Evolutionary conservation across 371 early-diverging fungal species (phyloP), one percentile per base, ranked within the genome.

Genomic region (Amoeboaphelidium occidentale): DNA sequence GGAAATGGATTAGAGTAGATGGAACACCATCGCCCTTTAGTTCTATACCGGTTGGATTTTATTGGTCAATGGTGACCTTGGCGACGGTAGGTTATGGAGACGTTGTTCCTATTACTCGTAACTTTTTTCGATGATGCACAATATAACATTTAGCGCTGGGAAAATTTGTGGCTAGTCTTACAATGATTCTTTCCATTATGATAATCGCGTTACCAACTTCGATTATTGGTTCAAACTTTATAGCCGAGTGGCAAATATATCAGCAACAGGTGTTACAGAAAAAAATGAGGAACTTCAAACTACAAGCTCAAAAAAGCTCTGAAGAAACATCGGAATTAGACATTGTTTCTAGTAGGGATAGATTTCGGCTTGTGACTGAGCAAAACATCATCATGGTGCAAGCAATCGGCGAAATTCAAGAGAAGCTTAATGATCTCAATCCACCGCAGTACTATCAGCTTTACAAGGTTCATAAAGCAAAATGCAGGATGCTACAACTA

Each of bases 141-240:
- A n/a, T n/a, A n/a, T n/a, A n/a, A n/a, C n/a, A n/a, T n/a, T n/a
- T n/a, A n/a, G n/a, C n/a, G n/a, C 6, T 13, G 51, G 51, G 51
- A 21, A 47, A 25, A 6, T 23, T 51, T 24, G 23, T 51, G 13
- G 52, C 51, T 0, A 23, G 0, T 10, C 14, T 51, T 24, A 51
- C 51, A 17, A 51, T 51, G 51, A n/a, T 45, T 45, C 13, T 43
- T 3, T 43, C 48, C 22, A 51, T 51, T n/a, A 1, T 49, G 24
- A 48, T 48, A 43, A 51, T 51, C 23, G 51, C 51, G 23, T 0
- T 51, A 17, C 51, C 51, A 17, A 51, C 51, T 24, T 51, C 51
- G 12, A 51, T 51, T 20, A 47, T 51, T 17, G 51, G 51, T 12
- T 51, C 51, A 22, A 51, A 51, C 23, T 51, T 51, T 51, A 51